Conservation (phyloP, 257 asterid species). For the Penstemon newberryi region DNA sequence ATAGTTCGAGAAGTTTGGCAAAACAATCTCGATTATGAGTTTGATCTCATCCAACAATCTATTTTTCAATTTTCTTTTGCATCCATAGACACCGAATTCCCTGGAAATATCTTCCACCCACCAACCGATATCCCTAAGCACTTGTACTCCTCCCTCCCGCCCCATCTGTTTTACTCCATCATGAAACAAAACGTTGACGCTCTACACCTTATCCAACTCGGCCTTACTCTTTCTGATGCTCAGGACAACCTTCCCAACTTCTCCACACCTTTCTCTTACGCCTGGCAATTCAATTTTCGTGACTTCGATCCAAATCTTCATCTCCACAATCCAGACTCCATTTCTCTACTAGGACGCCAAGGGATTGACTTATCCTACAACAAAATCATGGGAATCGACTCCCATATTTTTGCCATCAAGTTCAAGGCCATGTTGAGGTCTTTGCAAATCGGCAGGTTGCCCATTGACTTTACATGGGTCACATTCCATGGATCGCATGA, state of each 20-base stretch:
- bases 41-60: background rate
- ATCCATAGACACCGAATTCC: conserved; percentile 35
- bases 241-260: conserved; percentile 21
- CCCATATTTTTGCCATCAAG: background rate
- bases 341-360: conserved; percentile 13
- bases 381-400: conserved; percentile 12
- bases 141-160: background rate
- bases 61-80: background rate
- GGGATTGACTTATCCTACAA: conserved; percentile 29
- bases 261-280: background rate
- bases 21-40: background rate
- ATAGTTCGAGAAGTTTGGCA: conserved; percentile 5
- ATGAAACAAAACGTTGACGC: conserved; percentile 38
- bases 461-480: conserved; percentile 28
- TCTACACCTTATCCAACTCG: conserved; percentile 36
- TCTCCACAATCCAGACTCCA: conserved; percentile 26
- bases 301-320: conserved; percentile 33
- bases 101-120: conserved; percentile 8
- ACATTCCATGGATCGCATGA: conserved; percentile 41
- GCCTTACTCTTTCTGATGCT: conserved; percentile 36
- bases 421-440: background rate
- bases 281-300: conserved; percentile 43
- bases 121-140: background rate
- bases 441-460: background rate
- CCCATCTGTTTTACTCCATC: background rate